Conservation (phyloP, 2,329 filamentous ascomycete species). For the Arthrobotrys musiformis region DNA sequence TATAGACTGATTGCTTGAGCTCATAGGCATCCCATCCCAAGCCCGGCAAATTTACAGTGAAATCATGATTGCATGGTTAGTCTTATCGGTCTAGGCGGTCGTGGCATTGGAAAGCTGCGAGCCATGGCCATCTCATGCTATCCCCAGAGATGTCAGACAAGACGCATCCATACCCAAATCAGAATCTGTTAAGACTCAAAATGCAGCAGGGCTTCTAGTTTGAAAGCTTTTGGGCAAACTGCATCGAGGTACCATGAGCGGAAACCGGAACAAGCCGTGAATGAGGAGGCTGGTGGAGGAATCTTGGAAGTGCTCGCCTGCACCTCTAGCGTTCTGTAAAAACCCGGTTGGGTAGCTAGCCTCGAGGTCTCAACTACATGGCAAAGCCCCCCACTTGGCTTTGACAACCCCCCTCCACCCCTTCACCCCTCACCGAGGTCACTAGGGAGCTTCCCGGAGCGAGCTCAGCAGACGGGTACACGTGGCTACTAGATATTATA, state of each 20-base stretch:
- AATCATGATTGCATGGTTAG: background rate
- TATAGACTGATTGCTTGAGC: background rate
- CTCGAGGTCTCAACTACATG: background rate
- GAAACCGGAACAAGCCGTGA: slow-evolving; percentile 6
- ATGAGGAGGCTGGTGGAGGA: slow-evolving; percentile 11
- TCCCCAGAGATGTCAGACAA: background rate
- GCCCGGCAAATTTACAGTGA: background rate
- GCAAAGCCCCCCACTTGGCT: background rate
- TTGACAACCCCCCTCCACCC: background rate
- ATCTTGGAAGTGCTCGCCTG: background rate
- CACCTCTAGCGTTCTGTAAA: background rate
- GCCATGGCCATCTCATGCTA: background rate
- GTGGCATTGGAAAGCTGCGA: background rate
- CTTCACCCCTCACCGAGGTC: background rate
- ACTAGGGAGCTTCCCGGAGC: background rate
- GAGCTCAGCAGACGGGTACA: slow-evolving; percentile 21
- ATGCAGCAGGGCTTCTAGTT: background rate
- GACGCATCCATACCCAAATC: background rate
- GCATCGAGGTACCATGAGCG: background rate
- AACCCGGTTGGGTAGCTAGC: slow-evolving; percentile 29
- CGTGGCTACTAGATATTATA: slow-evolving; percentile 12
- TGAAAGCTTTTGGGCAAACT: background rate
- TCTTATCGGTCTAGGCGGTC: slow-evolving; percentile 6
- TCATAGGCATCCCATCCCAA: background rate
- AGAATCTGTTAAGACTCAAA: slow-evolving; percentile 5